These are phyloP conservation scores for Brasilioporus rufonigricans DNA, from an alignment of 768 basidiomycete species.

Conservation along the genomic window DNA sequence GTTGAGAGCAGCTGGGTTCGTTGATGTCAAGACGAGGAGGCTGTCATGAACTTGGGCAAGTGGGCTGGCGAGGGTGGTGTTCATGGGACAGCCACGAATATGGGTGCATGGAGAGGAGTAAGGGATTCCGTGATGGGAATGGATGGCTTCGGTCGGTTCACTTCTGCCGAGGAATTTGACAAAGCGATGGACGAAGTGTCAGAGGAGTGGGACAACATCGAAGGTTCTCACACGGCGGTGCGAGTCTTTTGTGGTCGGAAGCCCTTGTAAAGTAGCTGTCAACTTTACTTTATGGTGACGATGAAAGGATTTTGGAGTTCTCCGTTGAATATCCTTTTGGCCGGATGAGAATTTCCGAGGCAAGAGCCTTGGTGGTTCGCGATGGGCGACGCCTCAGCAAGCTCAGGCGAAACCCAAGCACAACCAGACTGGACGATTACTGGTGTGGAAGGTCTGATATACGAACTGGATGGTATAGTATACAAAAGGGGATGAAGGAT, in stretches of 20 bases:
- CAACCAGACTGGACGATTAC: too few relatives aligned
- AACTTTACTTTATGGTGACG: too few relatives aligned
- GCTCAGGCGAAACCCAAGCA: too few relatives aligned
- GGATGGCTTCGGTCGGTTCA: conserved; percentile 13
- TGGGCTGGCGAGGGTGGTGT: conserved; percentile 26
- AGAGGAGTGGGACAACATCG: conserved; percentile 26
- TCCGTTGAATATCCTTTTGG: too few relatives aligned
- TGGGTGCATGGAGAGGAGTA: conserved; percentile 23
- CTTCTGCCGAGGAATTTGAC: conserved; percentile 21
- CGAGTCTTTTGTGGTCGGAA: background rate
- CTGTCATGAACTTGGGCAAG: conserved; percentile 18
- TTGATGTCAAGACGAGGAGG: conserved; percentile 18
- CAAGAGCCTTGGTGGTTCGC: too few relatives aligned
- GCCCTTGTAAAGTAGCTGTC: background rate
- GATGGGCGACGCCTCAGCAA: too few relatives aligned
- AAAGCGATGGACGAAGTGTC: too few relatives aligned
- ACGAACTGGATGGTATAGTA: too few relatives aligned
- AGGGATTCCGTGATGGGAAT: conserved; percentile 20
- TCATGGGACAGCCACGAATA: conserved; percentile 11
- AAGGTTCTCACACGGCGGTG: conserved; percentile 11
- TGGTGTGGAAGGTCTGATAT: too few relatives aligned
- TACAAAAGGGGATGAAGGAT: too few relatives aligned
- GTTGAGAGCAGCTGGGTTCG: conserved; percentile 18
- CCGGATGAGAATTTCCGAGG: too few relatives aligned
- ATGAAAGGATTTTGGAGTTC: too few relatives aligned